Base-by-base conservation (phyloP, 1,284 basidiomycete genomes). In the Rhizoctonia solani region DNA sequence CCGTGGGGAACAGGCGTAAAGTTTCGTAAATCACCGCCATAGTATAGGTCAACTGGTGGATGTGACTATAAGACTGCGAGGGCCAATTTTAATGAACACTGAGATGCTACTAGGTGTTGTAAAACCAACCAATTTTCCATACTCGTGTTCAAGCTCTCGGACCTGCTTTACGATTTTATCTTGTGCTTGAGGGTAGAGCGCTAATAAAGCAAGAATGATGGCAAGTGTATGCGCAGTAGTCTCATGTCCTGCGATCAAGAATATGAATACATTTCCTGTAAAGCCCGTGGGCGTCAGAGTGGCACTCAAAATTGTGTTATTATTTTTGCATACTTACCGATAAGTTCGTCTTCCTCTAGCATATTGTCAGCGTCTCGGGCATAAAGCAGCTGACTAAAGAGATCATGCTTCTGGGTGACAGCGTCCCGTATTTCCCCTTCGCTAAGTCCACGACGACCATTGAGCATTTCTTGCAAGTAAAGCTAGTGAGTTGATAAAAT, bases 31-130 rank as follows among this genome's bases (percentile, higher is more conserved):
- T 11, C 16, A 49, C 29, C 1, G 59, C 59, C 3, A 27, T 50
- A 4, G 30, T 34, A 8, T 44, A 44, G 11, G 46, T 50, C n/a
- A 65, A 42, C 23, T 50, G 32, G 37, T 49, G 42, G 23, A 74
- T 69, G 58, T 77, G 74, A n/a, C 72, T 71, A 59, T 76, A 77
- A 11, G 69, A 68, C 71, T 69, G 67, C 8, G 37, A 30, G 9
- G 23, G 25, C 9, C 29, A 25, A 4, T 49, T 23, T n/a, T 32
- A 4, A 14, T 32, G 14, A 32, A 21, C 14, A 4, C 16, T 37
- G 8, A 14, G 25, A 23, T 2, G 21, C 37, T 8, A 16, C 8
- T 16, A 8, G 16, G 37, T 39, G 8, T 16, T 2, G 14, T 0
- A 29, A 8, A 6, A 30, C 16, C 42, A 19, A 46, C 23, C 19